Conservation (phyloP, 805 yeast species). For the Wickerhamomyces bisporus region DNA sequence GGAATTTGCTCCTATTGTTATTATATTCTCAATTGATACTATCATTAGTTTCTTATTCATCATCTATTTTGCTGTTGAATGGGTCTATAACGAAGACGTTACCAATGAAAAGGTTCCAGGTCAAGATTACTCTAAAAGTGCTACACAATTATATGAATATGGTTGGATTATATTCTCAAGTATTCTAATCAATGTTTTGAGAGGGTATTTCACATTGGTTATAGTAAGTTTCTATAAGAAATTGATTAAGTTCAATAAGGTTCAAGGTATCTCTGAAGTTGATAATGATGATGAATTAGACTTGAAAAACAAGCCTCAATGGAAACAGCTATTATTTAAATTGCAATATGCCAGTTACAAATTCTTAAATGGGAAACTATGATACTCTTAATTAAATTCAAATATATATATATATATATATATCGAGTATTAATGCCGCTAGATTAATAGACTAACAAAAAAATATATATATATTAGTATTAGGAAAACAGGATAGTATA, state of each 20-base stretch:
- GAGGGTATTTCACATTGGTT: conserved; percentile 58
- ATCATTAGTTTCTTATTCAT: conserved; percentile 63
- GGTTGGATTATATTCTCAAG: conserved; percentile 51
- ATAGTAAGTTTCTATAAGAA: conserved; percentile 55
- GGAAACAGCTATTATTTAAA: conserved; percentile 26
- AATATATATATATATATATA: neutral
- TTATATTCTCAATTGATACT: conserved; percentile 65
- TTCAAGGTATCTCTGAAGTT: conserved; percentile 28
- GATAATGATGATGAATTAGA: conserved; percentile 31
- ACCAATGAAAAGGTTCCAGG: conserved; percentile 19
- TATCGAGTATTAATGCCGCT: neutral
- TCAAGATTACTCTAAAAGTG: conserved; percentile 40
- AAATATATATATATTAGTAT: too few species aligned
- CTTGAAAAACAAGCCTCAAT: conserved; percentile 27
- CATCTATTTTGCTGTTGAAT: conserved; percentile 62
- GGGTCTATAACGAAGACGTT: conserved; percentile 57
- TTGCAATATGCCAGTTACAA: conserved; percentile 28
- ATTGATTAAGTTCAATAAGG: conserved; percentile 44
- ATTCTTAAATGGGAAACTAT: conserved; percentile 10
- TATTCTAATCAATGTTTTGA: conserved; percentile 37
- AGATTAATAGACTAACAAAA: too few species aligned
- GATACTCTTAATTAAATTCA: too few species aligned
- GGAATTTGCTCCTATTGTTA: conserved; percentile 55
- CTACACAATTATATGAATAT: conserved; percentile 53
- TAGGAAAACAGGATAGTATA: too few species aligned